Evolutionary conservation across 257 asterid species (phyloP).

Genomic region (Ehretia macrophylla): DNA sequence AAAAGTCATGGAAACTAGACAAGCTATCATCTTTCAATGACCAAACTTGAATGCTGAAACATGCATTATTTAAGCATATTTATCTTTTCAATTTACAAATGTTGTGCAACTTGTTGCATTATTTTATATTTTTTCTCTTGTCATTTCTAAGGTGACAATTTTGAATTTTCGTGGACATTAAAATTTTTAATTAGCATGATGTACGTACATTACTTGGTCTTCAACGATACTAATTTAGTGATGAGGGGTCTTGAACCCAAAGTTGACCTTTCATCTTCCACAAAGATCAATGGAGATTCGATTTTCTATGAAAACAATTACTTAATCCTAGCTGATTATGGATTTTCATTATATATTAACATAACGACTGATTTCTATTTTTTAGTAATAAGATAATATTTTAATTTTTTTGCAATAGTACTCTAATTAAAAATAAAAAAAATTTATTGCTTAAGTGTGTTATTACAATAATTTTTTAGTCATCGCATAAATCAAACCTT

Average conservation of each 20-base stretch:
- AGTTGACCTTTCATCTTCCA: too few relatives aligned
- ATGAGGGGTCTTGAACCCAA: background rate
- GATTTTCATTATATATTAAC: too few relatives aligned
- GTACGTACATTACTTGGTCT: background rate
- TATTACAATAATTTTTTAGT: too few relatives aligned
- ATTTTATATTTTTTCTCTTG: background rate
- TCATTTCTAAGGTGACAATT: background rate
- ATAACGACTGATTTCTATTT: too few relatives aligned
- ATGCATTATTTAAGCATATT: background rate
- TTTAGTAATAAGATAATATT: too few relatives aligned
- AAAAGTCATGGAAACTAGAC: background rate
- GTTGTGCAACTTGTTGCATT: background rate
- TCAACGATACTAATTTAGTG: background rate
- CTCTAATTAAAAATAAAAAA: too few relatives aligned
- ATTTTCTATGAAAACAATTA: too few relatives aligned
- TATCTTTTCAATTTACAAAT: background rate
- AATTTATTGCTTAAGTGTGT: too few relatives aligned
- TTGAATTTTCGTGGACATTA: background rate
- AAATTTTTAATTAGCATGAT: background rate
- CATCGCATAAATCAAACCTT: too few relatives aligned
- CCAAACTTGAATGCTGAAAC: conserved; percentile 1
- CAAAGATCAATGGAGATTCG: too few relatives aligned
- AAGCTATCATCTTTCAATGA: background rate
- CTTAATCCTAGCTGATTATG: too few relatives aligned
- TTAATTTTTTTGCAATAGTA: too few relatives aligned